Evolutionary conservation across 2,329 filamentous ascomycete species (phyloP).

Genomic region (Ophiostoma australiae): DNA sequence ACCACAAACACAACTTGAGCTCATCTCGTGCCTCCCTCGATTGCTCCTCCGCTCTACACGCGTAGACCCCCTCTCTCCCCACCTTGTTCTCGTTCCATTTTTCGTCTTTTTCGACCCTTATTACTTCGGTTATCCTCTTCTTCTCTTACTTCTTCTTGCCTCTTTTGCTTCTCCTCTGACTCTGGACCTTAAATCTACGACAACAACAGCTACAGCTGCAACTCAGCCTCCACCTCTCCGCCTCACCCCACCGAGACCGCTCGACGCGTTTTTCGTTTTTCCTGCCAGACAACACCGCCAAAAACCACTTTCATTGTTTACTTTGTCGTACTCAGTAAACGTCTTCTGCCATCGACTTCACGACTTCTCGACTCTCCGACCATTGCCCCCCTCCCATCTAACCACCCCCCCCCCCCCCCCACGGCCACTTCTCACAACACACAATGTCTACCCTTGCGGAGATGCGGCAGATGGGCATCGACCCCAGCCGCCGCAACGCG

Average conservation of each 20-base stretch:
- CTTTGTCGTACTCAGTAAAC: neutral
- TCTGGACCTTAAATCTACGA: neutral
- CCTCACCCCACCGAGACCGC: slow-evolving; percentile 6
- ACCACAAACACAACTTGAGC: slow-evolving; percentile 12
- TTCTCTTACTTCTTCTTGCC: neutral
- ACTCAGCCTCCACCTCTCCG: neutral
- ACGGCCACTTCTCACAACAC: neutral
- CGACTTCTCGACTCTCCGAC: neutral
- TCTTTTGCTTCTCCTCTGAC: neutral
- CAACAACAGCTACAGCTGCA: neutral
- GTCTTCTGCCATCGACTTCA: neutral
- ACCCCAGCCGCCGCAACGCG: slow-evolving; percentile 80
- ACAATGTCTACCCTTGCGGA: slow-evolving; percentile 27
- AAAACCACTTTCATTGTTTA: neutral
- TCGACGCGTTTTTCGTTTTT: slow-evolving; percentile 13
- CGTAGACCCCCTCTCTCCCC: slow-evolving; percentile 16
- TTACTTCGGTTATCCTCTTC: neutral
- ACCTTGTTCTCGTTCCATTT: neutral
- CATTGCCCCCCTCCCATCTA: neutral
- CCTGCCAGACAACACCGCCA: slow-evolving; percentile 13
- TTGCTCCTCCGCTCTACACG: slow-evolving; percentile 15
- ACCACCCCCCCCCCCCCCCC: no score
- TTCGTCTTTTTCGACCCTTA: neutral
- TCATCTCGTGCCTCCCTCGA: neutral
- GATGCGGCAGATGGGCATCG: slow-evolving; percentile 55